Evolutionary conservation across 2,329 filamentous ascomycete species (phyloP), one percentile per base, ranked within the genome.

Genomic region (Chaetothyriales sp.): DNA sequence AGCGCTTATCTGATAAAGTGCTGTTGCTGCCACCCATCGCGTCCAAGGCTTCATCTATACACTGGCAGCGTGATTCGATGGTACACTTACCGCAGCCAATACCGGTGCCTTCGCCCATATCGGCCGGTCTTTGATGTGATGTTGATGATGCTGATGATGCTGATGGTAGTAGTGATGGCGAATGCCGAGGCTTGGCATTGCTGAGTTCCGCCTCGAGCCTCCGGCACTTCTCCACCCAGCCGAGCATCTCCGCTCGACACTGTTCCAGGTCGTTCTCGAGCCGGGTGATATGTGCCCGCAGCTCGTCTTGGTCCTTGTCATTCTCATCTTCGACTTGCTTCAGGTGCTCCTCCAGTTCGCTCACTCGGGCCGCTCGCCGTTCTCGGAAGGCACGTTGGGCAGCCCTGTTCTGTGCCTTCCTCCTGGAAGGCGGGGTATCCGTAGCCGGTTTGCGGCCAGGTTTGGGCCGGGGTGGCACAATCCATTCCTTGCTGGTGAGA

Each of bases 361-460:
- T 83, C 5, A 95, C 86, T 43, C 87, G 85, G 20, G 87, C 86
- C 1, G 87, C 87, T 57, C 90, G 80, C 53, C 90, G 77, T 69
- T 95, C 89, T 33, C 90, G 79, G 68, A 97, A 97, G 1, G 86
- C 87, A 53, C 90, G 77, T 70, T 97, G 90, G 2, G 90, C 90
- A 46, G 87, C 86, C 54, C 92, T 80, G 67, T 97, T 97, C 71
- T 97, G 92, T 1, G 87, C 86, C 73, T 95, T 94, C 59, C 92
- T 81, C 72, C 94, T 94, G 44, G 89, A 94, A 1, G 86, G 86
- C 13, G 89, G 89, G 49, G 89, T 94, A 65, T 95, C 89, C 37
- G 87, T 94, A 46, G 88, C 87, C 2, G 90, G 89, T 75, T 97
- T 97, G 61, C 90, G 82, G 47, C 90, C 90, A 19, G 92, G 90